Evolutionary conservation across 2,329 filamentous ascomycete species (phyloP).

Genomic region (Trichoderma cornu-damae): DNA sequence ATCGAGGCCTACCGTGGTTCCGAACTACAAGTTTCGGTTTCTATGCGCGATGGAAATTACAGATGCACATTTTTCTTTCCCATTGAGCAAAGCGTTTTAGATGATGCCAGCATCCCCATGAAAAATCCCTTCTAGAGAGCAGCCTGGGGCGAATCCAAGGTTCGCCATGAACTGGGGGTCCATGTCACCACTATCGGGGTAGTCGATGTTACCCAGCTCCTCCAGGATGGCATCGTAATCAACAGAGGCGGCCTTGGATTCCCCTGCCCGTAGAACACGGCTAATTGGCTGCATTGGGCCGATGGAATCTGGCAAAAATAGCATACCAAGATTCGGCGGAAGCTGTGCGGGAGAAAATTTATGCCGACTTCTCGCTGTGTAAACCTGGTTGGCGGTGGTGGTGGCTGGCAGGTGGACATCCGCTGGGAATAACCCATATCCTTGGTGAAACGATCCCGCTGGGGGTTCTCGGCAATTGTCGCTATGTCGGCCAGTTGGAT

Average conservation of each 20-base stretch:
- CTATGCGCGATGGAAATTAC: no score
- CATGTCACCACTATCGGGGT: constrained; percentile 4
- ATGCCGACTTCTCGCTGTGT: not conserved
- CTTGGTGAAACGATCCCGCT: not conserved
- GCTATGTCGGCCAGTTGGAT: not conserved
- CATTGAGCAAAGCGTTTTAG: not conserved
- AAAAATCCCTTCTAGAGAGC: constrained; percentile 5
- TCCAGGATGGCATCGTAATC: constrained; percentile 13
- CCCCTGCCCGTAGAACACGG: not conserved
- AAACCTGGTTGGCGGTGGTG: not conserved
- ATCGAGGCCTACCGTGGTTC: no score
- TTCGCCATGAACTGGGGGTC: constrained; percentile 15
- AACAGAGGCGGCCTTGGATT: not conserved
- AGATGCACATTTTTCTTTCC: no score
- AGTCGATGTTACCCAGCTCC: constrained; percentile 11
- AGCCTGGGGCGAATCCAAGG: constrained; percentile 10
- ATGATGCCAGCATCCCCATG: not conserved
- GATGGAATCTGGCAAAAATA: not conserved
- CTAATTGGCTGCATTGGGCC: not conserved
- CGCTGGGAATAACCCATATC: constrained; percentile 3
- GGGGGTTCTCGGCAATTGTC: not conserved
- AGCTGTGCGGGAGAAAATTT: constrained; percentile 10
- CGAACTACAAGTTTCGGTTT: no score
- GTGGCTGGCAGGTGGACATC: not conserved
- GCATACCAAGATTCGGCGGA: not conserved